Conservation (phyloP, 768 basidiomycete genomes). For the Coprinopsis marcescibilis region DNA sequence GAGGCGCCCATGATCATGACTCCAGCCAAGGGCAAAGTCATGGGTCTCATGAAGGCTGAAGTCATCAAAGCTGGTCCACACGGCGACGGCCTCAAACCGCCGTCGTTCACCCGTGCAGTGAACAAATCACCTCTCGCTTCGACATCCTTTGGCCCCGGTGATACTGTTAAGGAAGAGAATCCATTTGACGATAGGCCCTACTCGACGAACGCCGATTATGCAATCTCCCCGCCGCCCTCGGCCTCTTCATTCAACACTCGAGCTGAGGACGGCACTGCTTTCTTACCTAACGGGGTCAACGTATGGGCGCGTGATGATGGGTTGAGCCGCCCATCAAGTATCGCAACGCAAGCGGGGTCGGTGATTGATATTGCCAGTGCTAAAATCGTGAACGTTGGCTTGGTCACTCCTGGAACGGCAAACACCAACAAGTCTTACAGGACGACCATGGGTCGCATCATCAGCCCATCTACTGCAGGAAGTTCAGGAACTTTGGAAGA, state of each 20-base stretch:
- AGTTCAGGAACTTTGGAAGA: slow-evolving; percentile 43
- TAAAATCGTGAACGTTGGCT: slow-evolving; percentile 61
- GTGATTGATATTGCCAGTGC: slow-evolving; percentile 57
- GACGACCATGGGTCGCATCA: slow-evolving; percentile 58
- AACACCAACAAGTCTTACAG: slow-evolving; percentile 40
- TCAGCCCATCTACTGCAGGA: slow-evolving; percentile 38
- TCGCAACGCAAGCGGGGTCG: slow-evolving; percentile 58
- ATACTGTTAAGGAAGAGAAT: slow-evolving; percentile 49
- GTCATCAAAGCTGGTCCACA: slow-evolving; percentile 57
- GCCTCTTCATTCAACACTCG: slow-evolving; percentile 30
- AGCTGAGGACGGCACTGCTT: slow-evolving; percentile 22
- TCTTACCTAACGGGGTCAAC: slow-evolving; percentile 34
- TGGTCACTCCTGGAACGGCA: slow-evolving; percentile 29
- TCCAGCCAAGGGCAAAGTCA: slow-evolving; percentile 59
- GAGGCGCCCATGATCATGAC: slow-evolving; percentile 82
- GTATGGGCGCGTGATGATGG: slow-evolving; percentile 26
- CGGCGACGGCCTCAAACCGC: slow-evolving; percentile 36
- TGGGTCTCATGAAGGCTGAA: slow-evolving; percentile 75
- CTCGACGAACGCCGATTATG: slow-evolving; percentile 32
- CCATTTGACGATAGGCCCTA: slow-evolving; percentile 64
- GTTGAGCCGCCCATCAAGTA: slow-evolving; percentile 50
- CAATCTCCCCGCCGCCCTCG: slow-evolving; percentile 33
- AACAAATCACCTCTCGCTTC: slow-evolving; percentile 62
- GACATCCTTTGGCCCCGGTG: slow-evolving; percentile 66
- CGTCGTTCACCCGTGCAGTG: slow-evolving; percentile 37